Percentiles rank a stretch among this genome's conserved stretches.
Conservation (phyloP, 176 grass and related monocot genomes). For the Pharus latifolius region DNA sequence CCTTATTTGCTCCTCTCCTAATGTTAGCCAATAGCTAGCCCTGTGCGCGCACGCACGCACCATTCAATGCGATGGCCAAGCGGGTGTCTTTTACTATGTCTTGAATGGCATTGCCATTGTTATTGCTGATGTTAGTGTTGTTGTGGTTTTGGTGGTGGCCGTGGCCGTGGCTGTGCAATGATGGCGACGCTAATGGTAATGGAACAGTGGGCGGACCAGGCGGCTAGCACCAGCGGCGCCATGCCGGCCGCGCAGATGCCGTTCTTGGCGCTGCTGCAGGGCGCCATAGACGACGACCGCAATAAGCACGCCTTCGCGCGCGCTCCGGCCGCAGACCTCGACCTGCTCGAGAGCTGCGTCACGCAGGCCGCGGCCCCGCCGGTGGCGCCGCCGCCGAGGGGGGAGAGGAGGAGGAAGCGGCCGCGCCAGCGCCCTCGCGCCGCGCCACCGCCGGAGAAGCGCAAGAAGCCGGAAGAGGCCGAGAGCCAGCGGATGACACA, state of each 20-base stretch:
- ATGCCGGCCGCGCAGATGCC: slow-evolving; percentile 50
- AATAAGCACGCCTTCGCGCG: slow-evolving; percentile 8
- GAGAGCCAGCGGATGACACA: slow-evolving; percentile 95
- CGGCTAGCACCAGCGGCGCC: slow-evolving; percentile 2
- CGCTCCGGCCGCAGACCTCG: slow-evolving; percentile 18
- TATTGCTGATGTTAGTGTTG: not conserved
- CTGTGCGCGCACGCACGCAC: slow-evolving; percentile 33
- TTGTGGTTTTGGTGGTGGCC: not conserved
- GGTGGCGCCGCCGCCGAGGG: not conserved
- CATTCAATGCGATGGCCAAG: too few species aligned
- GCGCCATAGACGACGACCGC: slow-evolving; percentile 7
- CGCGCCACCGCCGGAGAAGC: slow-evolving; percentile 13
- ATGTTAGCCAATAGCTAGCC: not conserved
- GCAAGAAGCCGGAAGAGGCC: slow-evolving; percentile 65
- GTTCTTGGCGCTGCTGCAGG: slow-evolving; percentile 62
- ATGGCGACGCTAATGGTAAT: slow-evolving; percentile 17
- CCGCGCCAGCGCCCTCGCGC: slow-evolving; percentile 19
- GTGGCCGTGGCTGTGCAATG: too few species aligned
- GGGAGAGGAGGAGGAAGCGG: slow-evolving; percentile 33
- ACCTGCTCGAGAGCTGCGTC: slow-evolving; percentile 86
- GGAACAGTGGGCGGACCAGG: slow-evolving; percentile 67
- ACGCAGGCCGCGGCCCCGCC: slow-evolving; percentile 23
- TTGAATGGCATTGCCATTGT: slow-evolving; percentile 12
- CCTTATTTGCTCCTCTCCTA: not conserved
- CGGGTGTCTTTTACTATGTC: too few species aligned